Evolutionary conservation across 192 early-diverging fungal genomes (phyloP).

Genomic region (Coemansia umbellata): DNA sequence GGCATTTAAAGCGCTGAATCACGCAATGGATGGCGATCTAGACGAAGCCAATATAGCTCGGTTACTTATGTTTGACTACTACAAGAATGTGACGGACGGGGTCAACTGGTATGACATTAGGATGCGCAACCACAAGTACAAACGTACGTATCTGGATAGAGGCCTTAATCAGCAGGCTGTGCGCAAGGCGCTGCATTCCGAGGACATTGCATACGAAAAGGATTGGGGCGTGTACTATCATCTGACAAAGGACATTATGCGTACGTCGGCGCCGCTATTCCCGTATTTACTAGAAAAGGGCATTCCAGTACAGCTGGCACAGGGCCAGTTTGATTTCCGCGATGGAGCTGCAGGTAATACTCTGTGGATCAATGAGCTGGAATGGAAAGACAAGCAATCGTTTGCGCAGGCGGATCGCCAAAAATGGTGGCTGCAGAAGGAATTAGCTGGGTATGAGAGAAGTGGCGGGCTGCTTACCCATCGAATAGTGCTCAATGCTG

Average conservation of each 20-base stretch:
- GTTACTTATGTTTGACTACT: conserved; percentile 58
- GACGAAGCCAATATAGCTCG: conserved; percentile 50
- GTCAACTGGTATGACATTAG: conserved; percentile 80
- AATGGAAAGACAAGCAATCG: conserved; percentile 45
- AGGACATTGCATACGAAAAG: conserved; percentile 44
- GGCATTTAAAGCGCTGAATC: conserved; percentile 44
- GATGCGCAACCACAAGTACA: conserved; percentile 57
- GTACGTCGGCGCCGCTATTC: conserved; percentile 55
- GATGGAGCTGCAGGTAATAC: conserved; percentile 66
- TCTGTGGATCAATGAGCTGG: conserved; percentile 62
- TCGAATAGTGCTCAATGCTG: conserved; percentile 63
- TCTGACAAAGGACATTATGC: conserved; percentile 64
- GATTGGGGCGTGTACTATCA: conserved; percentile 54
- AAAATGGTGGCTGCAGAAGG: conserved; percentile 41
- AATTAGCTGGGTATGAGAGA: conserved; percentile 60
- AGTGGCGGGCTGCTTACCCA: conserved; percentile 53
- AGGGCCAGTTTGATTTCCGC: conserved; percentile 82
- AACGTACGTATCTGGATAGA: conserved; percentile 57
- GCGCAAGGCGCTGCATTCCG: conserved; percentile 60
- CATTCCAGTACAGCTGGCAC: conserved; percentile 58
- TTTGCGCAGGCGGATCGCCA: conserved; percentile 55
- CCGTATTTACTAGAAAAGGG: conserved; percentile 55
- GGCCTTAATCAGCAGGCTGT: conserved; percentile 56
- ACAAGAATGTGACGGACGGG: conserved; percentile 62
- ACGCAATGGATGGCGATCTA: conserved; percentile 47